Conservation (phyloP, 2,329 filamentous ascomycete species). For the Amauroascus niger region DNA sequence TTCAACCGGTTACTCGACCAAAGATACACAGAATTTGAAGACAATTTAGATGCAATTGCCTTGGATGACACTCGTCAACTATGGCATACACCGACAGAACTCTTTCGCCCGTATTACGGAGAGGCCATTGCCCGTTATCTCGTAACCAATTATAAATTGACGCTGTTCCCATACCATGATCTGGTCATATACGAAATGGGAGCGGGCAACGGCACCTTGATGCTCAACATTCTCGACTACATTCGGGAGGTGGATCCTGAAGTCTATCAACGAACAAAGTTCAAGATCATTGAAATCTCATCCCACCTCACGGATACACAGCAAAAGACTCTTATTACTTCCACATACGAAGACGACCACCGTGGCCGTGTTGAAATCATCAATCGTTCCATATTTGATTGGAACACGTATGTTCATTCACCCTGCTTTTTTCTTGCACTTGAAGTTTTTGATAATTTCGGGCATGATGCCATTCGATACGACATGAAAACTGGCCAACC, state of each 20-base stretch:
- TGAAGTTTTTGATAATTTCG: constrained; percentile 98
- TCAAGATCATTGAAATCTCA: constrained; percentile 93
- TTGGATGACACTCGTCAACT: constrained; percentile 73
- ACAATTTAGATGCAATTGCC: constrained; percentile 64
- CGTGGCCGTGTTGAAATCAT: constrained; percentile 82
- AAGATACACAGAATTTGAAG: constrained; percentile 84
- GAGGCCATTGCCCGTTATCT: constrained; percentile 95
- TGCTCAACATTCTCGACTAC: constrained; percentile 96
- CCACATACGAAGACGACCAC: constrained; percentile 63
- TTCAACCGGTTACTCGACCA: constrained; percentile 69
- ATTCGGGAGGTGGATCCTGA: constrained; percentile 81
- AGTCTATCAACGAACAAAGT: constrained; percentile 88
- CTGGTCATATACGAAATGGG: constrained; percentile 98
- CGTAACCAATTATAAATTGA: constrained; percentile 89
- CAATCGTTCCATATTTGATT: constrained; percentile 91
- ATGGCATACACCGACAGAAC: constrained; percentile 96
- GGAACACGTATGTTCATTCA: constrained; percentile 74
- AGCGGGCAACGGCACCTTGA: constrained; percentile 90
- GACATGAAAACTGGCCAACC: constrained; percentile 69
- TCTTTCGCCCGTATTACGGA: constrained; percentile 93
- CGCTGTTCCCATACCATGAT: constrained; percentile 89
- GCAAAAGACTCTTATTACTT: constrained; percentile 56
- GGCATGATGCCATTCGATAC: constrained; percentile 89
- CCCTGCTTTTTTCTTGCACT: constrained; percentile 97
- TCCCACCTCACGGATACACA: constrained; percentile 69